Evolutionary conservation across 192 early-diverging fungal species (phyloP), one percentile per base, ranked within the genome.

Genomic region (Coemansia brasiliensis): DNA sequence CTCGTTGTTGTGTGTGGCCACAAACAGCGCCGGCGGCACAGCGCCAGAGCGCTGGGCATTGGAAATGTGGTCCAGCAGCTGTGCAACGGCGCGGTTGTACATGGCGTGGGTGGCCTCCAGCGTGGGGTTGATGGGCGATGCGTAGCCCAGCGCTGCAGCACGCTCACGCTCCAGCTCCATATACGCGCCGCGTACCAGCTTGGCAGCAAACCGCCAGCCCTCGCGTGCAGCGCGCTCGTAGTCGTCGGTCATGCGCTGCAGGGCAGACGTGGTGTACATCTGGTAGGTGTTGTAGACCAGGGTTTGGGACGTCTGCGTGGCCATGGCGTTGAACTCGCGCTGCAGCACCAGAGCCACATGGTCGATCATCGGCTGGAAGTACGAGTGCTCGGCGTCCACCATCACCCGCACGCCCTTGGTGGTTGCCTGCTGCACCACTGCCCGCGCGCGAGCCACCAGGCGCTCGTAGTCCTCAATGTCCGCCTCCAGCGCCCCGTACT

Each of bases 251-350:
- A 98, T 73, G 51, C 88, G 83, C 48, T 61, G 61, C 32, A 78
- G 61, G 3, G 86, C 81, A 56, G 84, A 85, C 60, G 85, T 85
- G 39, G 90, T 83, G 76, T 98, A 98, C 91, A 95, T 94, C 82
- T 98, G 96, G 70, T 92, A 93, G 7, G 95, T 98, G 81, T 95
- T 96, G 85, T 85, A 96, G 38, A 96, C 80, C 16, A 93, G 77
- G 6, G 92, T 90, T 41, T 72, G 69, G 67, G 68, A 5, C 53
- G 39, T 4, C 50, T 37, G 22, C 46, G 51, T 17, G 27, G 32
- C 35, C 17, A 20, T 43, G 44, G 57, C 55, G 77, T 98, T 96
- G 80, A 84, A 92, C 60, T 82, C 76, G 42, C 77, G 66, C 67
- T 84, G 83, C 39, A 98, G 67, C 15, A 80, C 74, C 27, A 92